These are phyloP conservation scores for Debaryomyces coudertii DNA, from an alignment of 1,139 yeast species.

Conservation along the genomic window DNA sequence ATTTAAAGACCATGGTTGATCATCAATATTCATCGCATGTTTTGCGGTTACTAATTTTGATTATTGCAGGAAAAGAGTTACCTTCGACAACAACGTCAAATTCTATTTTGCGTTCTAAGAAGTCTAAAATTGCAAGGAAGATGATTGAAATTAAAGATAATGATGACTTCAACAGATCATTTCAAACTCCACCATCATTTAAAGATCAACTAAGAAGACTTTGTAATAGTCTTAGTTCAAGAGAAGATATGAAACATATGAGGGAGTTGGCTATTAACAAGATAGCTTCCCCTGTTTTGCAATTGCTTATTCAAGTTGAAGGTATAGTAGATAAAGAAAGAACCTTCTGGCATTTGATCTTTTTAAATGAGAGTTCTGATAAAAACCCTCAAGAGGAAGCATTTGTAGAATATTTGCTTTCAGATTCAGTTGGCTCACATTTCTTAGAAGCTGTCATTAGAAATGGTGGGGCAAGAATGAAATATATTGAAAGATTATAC, in stretches of 20 bases:
- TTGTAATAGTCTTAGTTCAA: slow-evolving; percentile 39
- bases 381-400: slow-evolving; percentile 71
- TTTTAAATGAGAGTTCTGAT: slow-evolving; percentile 47
- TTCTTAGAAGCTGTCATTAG: slow-evolving; percentile 75
- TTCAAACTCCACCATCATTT: slow-evolving; percentile 75
- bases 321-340: slow-evolving; percentile 76
- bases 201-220: slow-evolving; percentile 58
- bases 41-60: slow-evolving; percentile 68
- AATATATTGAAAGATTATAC: slow-evolving; percentile 71
- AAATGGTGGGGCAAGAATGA: slow-evolving; percentile 62
- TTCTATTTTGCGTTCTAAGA: slow-evolving; percentile 81
- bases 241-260: slow-evolving; percentile 50
- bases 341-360: slow-evolving; percentile 62
- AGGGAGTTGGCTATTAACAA: slow-evolving; percentile 79
- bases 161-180: slow-evolving; percentile 65
- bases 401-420: slow-evolving; percentile 78
- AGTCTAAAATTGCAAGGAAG: slow-evolving; percentile 86
- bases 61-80: slow-evolving; percentile 75
- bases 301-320: slow-evolving; percentile 78
- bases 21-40: slow-evolving; percentile 92
- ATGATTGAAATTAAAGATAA: slow-evolving; percentile 87
- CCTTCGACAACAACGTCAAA: slow-evolving; percentile 78
- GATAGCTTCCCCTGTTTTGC: slow-evolving; percentile 86
- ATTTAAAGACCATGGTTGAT: slow-evolving; percentile 57
- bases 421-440: slow-evolving; percentile 91